Evolutionary conservation across 2,329 filamentous ascomycete genomes (phyloP), one percentile per base, ranked within the genome.

Genomic region (Fusarium compactum): DNA sequence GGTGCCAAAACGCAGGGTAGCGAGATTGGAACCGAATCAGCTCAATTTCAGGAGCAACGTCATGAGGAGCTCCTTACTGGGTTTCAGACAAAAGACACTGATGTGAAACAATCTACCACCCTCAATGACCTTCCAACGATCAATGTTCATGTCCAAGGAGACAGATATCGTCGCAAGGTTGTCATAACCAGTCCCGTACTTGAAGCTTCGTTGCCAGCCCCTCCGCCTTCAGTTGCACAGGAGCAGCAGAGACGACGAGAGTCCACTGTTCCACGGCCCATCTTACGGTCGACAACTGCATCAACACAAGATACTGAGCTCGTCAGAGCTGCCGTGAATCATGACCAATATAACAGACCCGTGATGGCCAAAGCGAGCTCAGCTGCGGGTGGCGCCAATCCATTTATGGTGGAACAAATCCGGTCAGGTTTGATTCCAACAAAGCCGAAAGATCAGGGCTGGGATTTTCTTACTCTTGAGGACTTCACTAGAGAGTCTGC

Each of bases 181-280:
- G 65, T 76, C 24, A 76, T 82, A n/a, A 63, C 76, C 41, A 80
- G 78, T 50, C 80, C 79, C 2, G 67, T 66, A 29, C 50, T 60
- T 9, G 60, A 72, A 29, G 48, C 58, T 6, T 20, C 61, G n/a
- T 73, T 72, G 11, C 74, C 74, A 5, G 74, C 67, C 4, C 67
- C 65, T 8, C 75, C 78, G 8, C 77, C 73, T n/a, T 80, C 80
- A 1, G 59, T 82, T 32, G 65, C 76, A 47, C 77, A 82, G 48
- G 81, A 83, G 63, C 78, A 81, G 62, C 67, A 71, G 15, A 76
- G 77, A 24, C 77, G 81, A 29, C 74, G 81, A 34, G 77, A 76
- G 51, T 71, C 71, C 5, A 63, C 44, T 7, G 65, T 69, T 16
- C 76, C 78, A 8, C 78, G 76, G 2, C 78, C 81, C 2, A 82